These are phyloP conservation scores for Bipolaris oryzae DNA, from an alignment of 2,329 filamentous ascomycete genomes.

Conservation along the genomic window DNA sequence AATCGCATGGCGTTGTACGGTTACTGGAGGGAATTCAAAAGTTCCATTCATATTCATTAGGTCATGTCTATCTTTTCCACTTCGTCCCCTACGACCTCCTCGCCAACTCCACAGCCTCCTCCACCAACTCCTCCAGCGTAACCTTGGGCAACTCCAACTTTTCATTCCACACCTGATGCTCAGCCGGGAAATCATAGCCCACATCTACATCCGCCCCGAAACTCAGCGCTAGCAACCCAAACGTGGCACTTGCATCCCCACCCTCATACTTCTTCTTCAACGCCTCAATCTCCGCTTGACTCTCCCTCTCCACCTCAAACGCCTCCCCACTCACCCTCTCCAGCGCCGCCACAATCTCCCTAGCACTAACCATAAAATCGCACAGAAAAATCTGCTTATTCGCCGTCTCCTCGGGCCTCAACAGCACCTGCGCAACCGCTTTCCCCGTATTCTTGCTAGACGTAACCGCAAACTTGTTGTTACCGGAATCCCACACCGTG, in stretches of 20 bases:
- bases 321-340: constrained; percentile 22
- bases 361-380: constrained; percentile 25
- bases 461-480: constrained; percentile 23
- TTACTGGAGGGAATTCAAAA: no score
- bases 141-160: constrained; percentile 26
- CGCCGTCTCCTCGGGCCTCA: constrained; percentile 9
- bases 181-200: constrained; percentile 30
- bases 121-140: constrained; percentile 29
- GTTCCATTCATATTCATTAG: no score
- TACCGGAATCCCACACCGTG: constrained; percentile 29
- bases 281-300: constrained; percentile 12
- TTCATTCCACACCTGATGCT: constrained; percentile 30
- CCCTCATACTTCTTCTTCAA: constrained; percentile 18
- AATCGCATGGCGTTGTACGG: no score
- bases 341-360: constrained; percentile 22
- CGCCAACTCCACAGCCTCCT: neutral
- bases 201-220: constrained; percentile 33
- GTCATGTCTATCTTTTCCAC: neutral
- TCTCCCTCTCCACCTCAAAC: constrained; percentile 19
- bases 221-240: constrained; percentile 22
- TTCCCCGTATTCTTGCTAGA: constrained; percentile 26
- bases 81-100: neutral
- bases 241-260: constrained; percentile 28
- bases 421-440: constrained; percentile 24
- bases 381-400: constrained; percentile 33